Conservation (phyloP, 257 asterid species). For the Nemophila menziesii region DNA sequence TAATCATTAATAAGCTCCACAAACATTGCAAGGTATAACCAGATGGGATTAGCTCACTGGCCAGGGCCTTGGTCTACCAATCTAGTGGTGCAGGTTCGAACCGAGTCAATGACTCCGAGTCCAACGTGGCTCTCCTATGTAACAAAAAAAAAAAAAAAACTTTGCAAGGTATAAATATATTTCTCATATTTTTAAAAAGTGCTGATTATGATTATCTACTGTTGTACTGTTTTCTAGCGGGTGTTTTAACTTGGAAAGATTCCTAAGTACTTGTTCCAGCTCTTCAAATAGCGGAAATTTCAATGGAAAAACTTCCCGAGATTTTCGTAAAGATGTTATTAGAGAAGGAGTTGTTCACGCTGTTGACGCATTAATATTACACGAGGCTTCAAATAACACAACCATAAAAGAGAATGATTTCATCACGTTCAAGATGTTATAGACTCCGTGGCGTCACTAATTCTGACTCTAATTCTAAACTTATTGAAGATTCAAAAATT, state of each 20-base stretch:
- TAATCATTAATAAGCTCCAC: conserved; percentile 54
- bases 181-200: conserved; percentile 6
- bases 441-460: conserved; percentile 58
- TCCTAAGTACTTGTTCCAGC: conserved; percentile 95
- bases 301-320: conserved; percentile 94
- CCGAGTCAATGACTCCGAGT: too few species aligned
- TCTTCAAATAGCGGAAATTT: conserved; percentile 87
- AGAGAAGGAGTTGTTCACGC: conserved; percentile 99
- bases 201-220: conserved; percentile 13
- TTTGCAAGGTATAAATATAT: too few species aligned
- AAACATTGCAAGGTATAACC: conserved; percentile 82
- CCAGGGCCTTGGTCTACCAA: too few species aligned
- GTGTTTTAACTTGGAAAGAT: conserved; percentile 99
- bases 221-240: conserved; percentile 71
- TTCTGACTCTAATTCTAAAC: conserved; percentile 48
- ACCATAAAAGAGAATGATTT: conserved; percentile 85
- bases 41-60: too few species aligned
- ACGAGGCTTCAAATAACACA: conserved; percentile 29
- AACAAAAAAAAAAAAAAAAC: too few species aligned
- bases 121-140: too few species aligned
- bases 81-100: too few species aligned
- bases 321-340: conserved; percentile 75
- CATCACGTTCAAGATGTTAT: conserved; percentile 73
- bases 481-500: conserved; percentile 44
- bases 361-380: conserved; percentile 55